Percentiles rank a stretch among this genome's conserved stretches.
phyloP scores from a whole-genome alignment of 257 asterid genomes.

The Solanum arcanum region DNA sequence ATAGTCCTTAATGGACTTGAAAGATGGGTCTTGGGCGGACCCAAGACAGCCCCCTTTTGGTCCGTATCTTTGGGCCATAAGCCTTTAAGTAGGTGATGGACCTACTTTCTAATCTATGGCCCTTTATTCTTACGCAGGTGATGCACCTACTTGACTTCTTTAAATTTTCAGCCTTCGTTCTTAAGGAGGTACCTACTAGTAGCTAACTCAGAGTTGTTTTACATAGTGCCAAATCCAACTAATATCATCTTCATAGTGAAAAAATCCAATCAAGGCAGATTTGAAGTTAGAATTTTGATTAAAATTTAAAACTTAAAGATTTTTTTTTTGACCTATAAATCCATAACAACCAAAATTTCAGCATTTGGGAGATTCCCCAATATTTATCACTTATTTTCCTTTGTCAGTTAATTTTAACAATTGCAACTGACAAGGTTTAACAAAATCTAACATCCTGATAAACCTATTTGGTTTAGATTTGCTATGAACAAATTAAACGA shows the following conservation, averaged over 20 bases:
- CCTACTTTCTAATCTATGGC: background rate
- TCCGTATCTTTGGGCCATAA: background rate
- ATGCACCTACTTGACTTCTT: background rate
- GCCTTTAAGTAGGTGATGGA: background rate
- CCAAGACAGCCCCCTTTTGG: background rate
- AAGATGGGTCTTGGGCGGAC: background rate
- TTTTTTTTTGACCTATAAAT: too few relatives aligned
- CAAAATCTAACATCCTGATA: too few relatives aligned
- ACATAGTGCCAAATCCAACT: background rate
- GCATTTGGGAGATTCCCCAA: too few relatives aligned
- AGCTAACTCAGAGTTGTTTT: background rate
- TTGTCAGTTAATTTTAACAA: too few relatives aligned
- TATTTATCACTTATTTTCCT: too few relatives aligned
- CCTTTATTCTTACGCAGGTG: background rate
- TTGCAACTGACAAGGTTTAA: too few relatives aligned
- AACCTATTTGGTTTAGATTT: too few relatives aligned
- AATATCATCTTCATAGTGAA: too few relatives aligned
- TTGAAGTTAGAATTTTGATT: too few relatives aligned
- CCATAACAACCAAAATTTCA: too few relatives aligned
- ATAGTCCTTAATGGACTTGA: background rate
- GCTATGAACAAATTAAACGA: background rate
- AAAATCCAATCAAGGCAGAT: too few relatives aligned
- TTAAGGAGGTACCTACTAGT: background rate
- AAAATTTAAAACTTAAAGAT: too few relatives aligned
- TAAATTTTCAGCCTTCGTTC: background rate